A percentile compares a stretch with the other conserved stretches of the same genome.
Conservation (phyloP, 1,284 basidiomycete species). For the Melampsora americana region DNA sequence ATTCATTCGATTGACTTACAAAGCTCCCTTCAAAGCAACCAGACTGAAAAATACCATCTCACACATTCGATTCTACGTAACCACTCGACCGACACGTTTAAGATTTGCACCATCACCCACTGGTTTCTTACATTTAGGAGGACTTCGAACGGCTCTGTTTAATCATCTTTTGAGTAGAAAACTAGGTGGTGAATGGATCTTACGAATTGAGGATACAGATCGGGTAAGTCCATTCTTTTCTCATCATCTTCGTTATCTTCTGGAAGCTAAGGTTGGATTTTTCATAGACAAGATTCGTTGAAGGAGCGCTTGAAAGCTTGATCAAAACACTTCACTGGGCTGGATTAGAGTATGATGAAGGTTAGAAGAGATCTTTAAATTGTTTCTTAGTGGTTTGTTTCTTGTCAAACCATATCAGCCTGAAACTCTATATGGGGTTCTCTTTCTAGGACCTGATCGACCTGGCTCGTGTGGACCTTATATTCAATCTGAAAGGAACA, state of each 20-base stretch:
- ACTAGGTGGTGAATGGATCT: slow-evolving; percentile 77
- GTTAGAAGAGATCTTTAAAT: too few relatives aligned
- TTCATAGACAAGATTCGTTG: slow-evolving; percentile 69
- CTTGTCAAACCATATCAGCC: background rate
- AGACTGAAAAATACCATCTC: too few relatives aligned
- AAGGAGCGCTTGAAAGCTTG: slow-evolving; percentile 78
- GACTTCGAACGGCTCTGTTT: slow-evolving; percentile 90
- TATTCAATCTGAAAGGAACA: slow-evolving; percentile 78
- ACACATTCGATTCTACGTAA: too few relatives aligned
- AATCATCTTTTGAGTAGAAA: slow-evolving; percentile 83
- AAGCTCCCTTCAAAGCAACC: too few relatives aligned
- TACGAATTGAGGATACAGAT: slow-evolving; percentile 95
- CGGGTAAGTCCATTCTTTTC: slow-evolving; percentile 58
- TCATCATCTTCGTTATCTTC: background rate
- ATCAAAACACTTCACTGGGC: slow-evolving; percentile 79
- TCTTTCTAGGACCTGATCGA: slow-evolving; percentile 30
- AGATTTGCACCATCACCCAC: slow-evolving; percentile 98
- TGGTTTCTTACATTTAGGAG: slow-evolving; percentile 87
- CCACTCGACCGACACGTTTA: slow-evolving; percentile 55
- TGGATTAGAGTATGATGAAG: slow-evolving; percentile 87
- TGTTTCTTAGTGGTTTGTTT: slow-evolving; percentile 16
- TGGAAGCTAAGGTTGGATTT: slow-evolving; percentile 9
- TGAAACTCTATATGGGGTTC: background rate
- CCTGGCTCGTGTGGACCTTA: slow-evolving; percentile 49
- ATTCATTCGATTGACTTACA: too few relatives aligned